Evolutionary conservation across 495 filamentous ascomycete species (phyloP).

Genomic region (Oleoguttula mirabilis): DNA sequence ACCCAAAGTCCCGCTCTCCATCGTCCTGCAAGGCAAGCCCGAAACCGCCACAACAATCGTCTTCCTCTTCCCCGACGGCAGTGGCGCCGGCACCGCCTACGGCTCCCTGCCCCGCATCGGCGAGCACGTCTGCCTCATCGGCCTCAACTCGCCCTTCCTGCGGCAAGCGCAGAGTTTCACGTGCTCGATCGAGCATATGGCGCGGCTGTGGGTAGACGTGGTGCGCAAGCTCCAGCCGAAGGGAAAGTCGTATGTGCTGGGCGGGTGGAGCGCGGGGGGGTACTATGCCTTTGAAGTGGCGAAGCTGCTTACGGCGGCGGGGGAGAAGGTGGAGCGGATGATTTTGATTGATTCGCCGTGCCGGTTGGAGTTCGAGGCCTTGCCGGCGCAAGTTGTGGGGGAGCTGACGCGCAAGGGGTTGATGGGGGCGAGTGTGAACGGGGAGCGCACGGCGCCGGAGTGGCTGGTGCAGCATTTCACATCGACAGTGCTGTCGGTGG

Average conservation of each 20-base stretch:
- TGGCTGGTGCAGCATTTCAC: constrained; percentile 30
- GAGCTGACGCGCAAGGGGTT: constrained; percentile 14
- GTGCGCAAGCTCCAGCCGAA: constrained; percentile 15
- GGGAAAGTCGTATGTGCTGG: constrained; percentile 15
- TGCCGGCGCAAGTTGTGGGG: constrained; percentile 8
- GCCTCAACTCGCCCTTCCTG: constrained; percentile 18
- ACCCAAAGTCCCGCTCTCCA: constrained; percentile 18
- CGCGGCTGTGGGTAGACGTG: constrained; percentile 13
- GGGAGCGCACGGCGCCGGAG: constrained; percentile 19
- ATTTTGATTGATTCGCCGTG: constrained; percentile 20
- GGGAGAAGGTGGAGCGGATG: constrained; percentile 16
- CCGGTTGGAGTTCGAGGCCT: constrained; percentile 9
- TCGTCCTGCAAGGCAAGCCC: constrained; percentile 19
- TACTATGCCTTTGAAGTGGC: constrained; percentile 18
- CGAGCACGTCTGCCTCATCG: constrained; percentile 10
- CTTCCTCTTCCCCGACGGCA: constrained; percentile 25
- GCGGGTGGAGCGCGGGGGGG: constrained; percentile 21
- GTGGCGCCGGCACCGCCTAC: constrained; percentile 21
- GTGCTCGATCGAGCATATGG: constrained; percentile 16
- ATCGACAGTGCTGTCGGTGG: constrained; percentile 21
- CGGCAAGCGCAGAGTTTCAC: constrained; percentile 14
- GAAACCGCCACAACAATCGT: constrained; percentile 5
- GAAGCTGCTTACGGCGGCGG: constrained; percentile 7
- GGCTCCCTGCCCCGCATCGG: constrained; percentile 10
- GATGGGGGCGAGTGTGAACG: constrained; percentile 13